These are phyloP conservation scores for Pilaira anomala DNA, from an alignment of 192 early-diverging fungal genomes.

Conservation along the genomic window DNA sequence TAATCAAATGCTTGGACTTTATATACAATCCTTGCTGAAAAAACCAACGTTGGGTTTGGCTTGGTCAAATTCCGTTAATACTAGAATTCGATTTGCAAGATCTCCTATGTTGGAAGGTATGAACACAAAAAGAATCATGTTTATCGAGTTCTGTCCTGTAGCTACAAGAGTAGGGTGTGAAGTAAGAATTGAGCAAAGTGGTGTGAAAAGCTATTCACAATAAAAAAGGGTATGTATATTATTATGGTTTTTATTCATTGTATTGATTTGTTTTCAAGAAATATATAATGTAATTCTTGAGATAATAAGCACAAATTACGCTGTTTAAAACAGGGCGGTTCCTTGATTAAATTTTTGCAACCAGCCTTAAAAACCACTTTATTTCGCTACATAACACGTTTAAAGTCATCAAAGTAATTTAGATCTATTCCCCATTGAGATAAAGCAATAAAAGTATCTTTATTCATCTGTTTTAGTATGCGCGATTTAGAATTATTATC, in stretches of 20 bases:
- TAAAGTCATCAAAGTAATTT: too few relatives aligned
- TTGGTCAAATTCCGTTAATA: conserved; percentile 75
- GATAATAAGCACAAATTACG: too few relatives aligned
- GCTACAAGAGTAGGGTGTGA: conserved; percentile 12
- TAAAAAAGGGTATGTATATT: too few relatives aligned
- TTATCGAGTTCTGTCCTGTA: conserved; percentile 27
- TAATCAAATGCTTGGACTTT: conserved; percentile 6
- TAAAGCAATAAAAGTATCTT: too few relatives aligned
- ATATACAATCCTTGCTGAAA: conserved; percentile 42
- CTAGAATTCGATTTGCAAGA: conserved; percentile 55
- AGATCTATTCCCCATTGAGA: too few relatives aligned
- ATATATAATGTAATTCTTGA: too few relatives aligned
- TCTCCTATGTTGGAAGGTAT: conserved; percentile 22
- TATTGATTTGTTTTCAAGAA: too few relatives aligned
- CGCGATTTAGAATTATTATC: conserved; percentile 42
- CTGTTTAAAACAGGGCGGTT: too few relatives aligned
- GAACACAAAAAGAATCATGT: conserved; percentile 17
- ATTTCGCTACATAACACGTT: too few relatives aligned
- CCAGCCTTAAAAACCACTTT: too few relatives aligned
- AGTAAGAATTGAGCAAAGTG: conserved; percentile 15
- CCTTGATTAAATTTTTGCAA: too few relatives aligned
- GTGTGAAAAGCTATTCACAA: not conserved
- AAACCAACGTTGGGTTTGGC: conserved; percentile 67
- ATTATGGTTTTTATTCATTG: too few relatives aligned
- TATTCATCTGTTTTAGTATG: not conserved